phyloP scores from a whole-genome alignment of 768 basidiomycete genomes.

The Ramaria sp. region DNA sequence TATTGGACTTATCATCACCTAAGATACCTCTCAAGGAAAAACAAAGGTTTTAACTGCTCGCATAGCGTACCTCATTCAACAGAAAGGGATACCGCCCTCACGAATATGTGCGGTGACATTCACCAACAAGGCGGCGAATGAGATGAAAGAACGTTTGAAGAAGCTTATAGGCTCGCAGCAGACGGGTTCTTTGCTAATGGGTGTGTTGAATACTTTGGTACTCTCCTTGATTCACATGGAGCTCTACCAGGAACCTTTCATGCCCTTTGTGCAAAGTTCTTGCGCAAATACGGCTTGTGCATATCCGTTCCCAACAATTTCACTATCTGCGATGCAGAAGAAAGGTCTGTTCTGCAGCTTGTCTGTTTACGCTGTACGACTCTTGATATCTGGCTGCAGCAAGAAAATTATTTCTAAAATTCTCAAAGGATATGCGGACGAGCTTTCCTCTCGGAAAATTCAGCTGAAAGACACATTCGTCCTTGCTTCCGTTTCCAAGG shows the following conservation, averaged over 20 bases:
- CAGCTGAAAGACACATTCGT: slow-evolving; percentile 43
- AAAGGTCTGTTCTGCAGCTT: slow-evolving; percentile 37
- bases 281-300: slow-evolving; percentile 49
- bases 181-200: slow-evolving; percentile 39
- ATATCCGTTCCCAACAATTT: slow-evolving; percentile 64
- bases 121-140: slow-evolving; percentile 83
- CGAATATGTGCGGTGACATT: slow-evolving; percentile 77
- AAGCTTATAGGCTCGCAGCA: slow-evolving; percentile 52
- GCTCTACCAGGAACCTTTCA: slow-evolving; percentile 66
- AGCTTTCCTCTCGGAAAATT: slow-evolving; percentile 35
- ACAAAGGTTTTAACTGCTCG: slow-evolving; percentile 53
- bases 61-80: slow-evolving; percentile 52
- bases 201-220: slow-evolving; percentile 18
- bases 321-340: slow-evolving; percentile 72
- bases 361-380: too few species aligned
- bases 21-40: slow-evolving; percentile 13
- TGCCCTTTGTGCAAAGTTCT: slow-evolving; percentile 58
- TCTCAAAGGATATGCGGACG: slow-evolving; percentile 44
- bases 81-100: slow-evolving; percentile 37
- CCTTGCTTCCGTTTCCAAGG: slow-evolving; percentile 59
- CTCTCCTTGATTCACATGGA: slow-evolving; percentile 9
- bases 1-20: neutral
- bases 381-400: slow-evolving; percentile 23
- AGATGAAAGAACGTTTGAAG: slow-evolving; percentile 65
- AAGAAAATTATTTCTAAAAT: slow-evolving; percentile 54